phyloP scores from a whole-genome alignment of 768 basidiomycete species.

The Coprinopsis strossmayeri region DNA sequence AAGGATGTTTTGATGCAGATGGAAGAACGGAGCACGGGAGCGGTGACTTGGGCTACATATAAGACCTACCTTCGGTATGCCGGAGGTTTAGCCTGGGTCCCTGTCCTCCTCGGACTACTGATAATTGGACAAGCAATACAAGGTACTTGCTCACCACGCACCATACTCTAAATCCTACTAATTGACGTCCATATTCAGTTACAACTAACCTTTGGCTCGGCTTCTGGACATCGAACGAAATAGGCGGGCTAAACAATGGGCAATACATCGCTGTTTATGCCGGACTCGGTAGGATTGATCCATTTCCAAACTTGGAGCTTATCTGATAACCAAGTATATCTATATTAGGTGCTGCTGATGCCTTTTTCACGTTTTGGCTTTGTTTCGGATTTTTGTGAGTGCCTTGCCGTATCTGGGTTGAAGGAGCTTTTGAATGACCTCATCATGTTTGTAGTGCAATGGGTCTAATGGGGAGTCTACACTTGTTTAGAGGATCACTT shows the following conservation, averaged over 20 bases:
- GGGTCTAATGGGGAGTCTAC: slow-evolving; percentile 33
- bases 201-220: slow-evolving; percentile 63
- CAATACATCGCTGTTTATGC: slow-evolving; percentile 62
- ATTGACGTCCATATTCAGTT: slow-evolving; percentile 30
- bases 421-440: too few species aligned
- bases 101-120: slow-evolving; percentile 38
- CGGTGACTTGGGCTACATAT: slow-evolving; percentile 45
- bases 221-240: slow-evolving; percentile 55
- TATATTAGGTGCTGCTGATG: slow-evolving; percentile 36
- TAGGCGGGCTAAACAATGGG: slow-evolving; percentile 46
- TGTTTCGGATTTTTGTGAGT: slow-evolving; percentile 45
- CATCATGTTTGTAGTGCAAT: too few species aligned
- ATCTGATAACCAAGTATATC: neutral
- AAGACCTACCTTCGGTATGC: slow-evolving; percentile 38
- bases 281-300: slow-evolving; percentile 31
- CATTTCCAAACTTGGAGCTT: neutral
- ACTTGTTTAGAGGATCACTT: slow-evolving; percentile 50
- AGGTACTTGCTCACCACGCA: slow-evolving; percentile 26
- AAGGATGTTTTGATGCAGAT: slow-evolving; percentile 37
- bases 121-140: slow-evolving; percentile 41
- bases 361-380: slow-evolving; percentile 41
- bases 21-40: slow-evolving; percentile 53
- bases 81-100: slow-evolving; percentile 43
- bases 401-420: neutral
- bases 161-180: neutral